phyloP scores from a whole-genome alignment of 2,329 filamentous ascomycete genomes.

The Exophiala spinifera region DNA sequence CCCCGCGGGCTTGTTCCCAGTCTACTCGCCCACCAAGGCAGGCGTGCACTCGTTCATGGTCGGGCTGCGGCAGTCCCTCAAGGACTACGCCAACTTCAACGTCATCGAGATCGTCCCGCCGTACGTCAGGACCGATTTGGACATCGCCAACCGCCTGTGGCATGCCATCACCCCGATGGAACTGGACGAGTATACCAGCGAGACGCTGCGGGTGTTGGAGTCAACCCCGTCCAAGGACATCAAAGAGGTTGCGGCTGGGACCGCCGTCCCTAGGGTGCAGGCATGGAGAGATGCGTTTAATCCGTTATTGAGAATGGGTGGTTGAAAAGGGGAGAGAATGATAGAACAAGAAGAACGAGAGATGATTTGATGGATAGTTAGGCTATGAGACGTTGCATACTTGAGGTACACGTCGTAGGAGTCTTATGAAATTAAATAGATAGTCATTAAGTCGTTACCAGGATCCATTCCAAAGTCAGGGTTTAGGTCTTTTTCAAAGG shows the following conservation, averaged over 20 bases:
- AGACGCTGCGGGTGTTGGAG: slow-evolving; percentile 26
- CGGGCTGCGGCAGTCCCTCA: slow-evolving; percentile 31
- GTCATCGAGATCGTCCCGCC: slow-evolving; percentile 39
- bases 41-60: slow-evolving; percentile 34
- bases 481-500: slow-evolving; percentile 14
- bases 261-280: slow-evolving; percentile 24
- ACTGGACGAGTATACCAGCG: slow-evolving; percentile 35
- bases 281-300: slow-evolving; percentile 24
- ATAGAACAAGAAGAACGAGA: too few species aligned
- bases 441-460: too few species aligned
- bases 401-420: too few species aligned
- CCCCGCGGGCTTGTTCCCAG: slow-evolving; percentile 32
- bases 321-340: neutral
- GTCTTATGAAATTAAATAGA: too few species aligned
- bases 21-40: slow-evolving; percentile 37
- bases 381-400: too few species aligned
- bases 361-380: too few species aligned
- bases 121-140: slow-evolving; percentile 38
- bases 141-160: slow-evolving; percentile 30
- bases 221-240: slow-evolving; percentile 31
- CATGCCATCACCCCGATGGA: slow-evolving; percentile 32
- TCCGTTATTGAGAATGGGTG: slow-evolving; percentile 6
- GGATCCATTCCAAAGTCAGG: too few species aligned
- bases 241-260: slow-evolving; percentile 34
- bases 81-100: slow-evolving; percentile 30